Evolutionary conservation across 2,329 filamentous ascomycete genomes (phyloP), one percentile per base, ranked within the genome.

Genomic region (Colletotrichum sp.): DNA sequence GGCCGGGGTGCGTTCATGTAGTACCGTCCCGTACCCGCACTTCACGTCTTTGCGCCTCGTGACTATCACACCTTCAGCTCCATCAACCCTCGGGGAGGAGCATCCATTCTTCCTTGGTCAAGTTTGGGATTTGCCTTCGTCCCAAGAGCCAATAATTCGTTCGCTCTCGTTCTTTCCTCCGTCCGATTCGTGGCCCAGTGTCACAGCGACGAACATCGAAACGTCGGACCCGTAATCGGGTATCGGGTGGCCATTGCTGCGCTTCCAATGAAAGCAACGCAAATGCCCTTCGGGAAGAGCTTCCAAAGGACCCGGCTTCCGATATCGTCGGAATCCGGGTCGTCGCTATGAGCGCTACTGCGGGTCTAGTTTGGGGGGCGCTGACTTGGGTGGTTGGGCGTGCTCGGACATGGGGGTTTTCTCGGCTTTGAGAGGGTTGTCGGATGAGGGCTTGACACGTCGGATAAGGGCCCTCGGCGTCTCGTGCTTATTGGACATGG

Each of bases 391-490:
- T 22, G 16, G 59, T 30, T 63, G 32, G 52, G 36, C 19, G 22
- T 36, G 68, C 68, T 75, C 68, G 57, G 52, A 55, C 63, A 55
- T 22, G 36, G 29, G 39, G 22, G 55, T 29, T 61, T 34, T 25
- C 55, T 67, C 52, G 49, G 29, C 13, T 30, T 57, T 36, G 25
- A 69, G 19, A 34, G 5, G 34, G 59, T 16, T 36, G 55, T 75
- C 72, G 72, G 72, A 75, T 75, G 59, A 75, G 62, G 69, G 30
- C 69, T 36, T n/a, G 72, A 55, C 39, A 44, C 32, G 73, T 75
- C 73, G 73, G 73, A 13, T 72, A 63, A 29, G 69, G 73, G 55
- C 44, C 39, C 44, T 52, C 44, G 44, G 44, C 44, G 44, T 61
- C 68, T 52, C 57, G 16, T 34, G 55, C 55, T 30, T 68, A 29